A percentile compares a stretch with the other conserved stretches of the same genome.
Evolutionary conservation across 371 early-diverging fungal species (phyloP).

Genomic region (Mortierella sp.): DNA sequence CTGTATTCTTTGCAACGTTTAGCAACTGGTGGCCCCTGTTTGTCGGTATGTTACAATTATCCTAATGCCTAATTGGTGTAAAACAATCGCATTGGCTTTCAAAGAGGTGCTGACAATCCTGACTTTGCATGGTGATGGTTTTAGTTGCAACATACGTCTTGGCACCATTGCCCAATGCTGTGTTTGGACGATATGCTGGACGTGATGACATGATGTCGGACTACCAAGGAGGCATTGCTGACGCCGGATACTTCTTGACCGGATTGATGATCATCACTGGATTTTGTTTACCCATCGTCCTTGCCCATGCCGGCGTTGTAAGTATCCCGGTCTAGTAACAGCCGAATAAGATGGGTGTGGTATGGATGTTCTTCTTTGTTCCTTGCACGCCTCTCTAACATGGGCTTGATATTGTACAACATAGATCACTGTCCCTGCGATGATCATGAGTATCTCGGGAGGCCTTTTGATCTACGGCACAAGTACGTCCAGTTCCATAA

Average conservation of each 20-base stretch:
- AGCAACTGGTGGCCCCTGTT: conserved; percentile 96
- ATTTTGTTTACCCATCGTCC: conserved; percentile 84
- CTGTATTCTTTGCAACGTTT: conserved; percentile 7
- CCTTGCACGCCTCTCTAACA: background rate
- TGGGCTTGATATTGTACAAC: background rate
- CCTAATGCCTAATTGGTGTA: background rate
- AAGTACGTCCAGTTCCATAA: conserved; percentile 61
- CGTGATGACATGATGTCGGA: conserved; percentile 84
- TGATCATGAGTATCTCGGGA: conserved; percentile 90
- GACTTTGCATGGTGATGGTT: background rate
- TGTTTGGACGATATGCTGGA: conserved; percentile 83
- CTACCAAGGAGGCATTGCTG: conserved; percentile 82
- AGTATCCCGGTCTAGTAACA: conserved; percentile 14
- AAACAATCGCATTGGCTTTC: background rate
- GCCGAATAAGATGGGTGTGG: background rate
- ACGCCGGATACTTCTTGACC: conserved; percentile 95
- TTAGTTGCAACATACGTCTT: conserved; percentile 86
- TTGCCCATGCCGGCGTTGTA: conserved; percentile 82
- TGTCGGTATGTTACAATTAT: conserved; percentile 67
- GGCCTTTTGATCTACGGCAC: conserved; percentile 92
- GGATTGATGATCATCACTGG: conserved; percentile 93
- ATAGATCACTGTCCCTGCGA: conserved; percentile 83
- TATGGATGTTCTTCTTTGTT: too few relatives aligned
- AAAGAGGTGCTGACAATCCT: background rate
- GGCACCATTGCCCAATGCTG: conserved; percentile 92